Conservation (phyloP, 495 filamentous ascomycete species). For the Aspergillus incahuasiensis region DNA sequence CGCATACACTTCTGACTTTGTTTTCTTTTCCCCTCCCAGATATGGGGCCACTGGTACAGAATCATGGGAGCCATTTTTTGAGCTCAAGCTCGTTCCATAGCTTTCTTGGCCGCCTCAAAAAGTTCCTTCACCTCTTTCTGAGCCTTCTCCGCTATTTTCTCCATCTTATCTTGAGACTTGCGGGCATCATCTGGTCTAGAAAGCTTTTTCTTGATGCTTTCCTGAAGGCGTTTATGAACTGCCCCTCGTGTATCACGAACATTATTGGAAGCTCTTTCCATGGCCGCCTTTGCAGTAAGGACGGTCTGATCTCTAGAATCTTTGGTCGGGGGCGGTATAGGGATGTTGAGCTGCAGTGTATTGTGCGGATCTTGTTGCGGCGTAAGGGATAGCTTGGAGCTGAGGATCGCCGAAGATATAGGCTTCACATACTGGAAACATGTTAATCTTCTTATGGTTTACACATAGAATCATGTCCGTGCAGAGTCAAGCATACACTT, state of each 20-base stretch:
- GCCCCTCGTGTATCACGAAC: conserved; percentile 52
- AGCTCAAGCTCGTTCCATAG: conserved; percentile 45
- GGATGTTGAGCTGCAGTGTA: conserved; percentile 64
- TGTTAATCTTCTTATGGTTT: too few species aligned
- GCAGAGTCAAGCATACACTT: conserved; percentile 52
- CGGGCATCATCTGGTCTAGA: conserved; percentile 62
- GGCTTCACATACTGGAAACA: conserved; percentile 58
- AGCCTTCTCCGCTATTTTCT: conserved; percentile 68
- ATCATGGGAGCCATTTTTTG: too few species aligned
- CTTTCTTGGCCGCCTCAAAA: conserved; percentile 62
- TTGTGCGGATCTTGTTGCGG: conserved; percentile 67
- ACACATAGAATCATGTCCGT: too few species aligned
- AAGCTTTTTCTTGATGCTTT: conserved; percentile 50
- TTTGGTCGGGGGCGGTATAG: conserved; percentile 63
- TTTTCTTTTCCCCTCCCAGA: too few species aligned
- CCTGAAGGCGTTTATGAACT: conserved; percentile 63
- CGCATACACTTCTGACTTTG: neutral
- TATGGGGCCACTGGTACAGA: too few species aligned
- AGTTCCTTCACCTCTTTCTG: conserved; percentile 61
- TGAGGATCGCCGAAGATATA: conserved; percentile 64
- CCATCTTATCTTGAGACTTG: conserved; percentile 63
- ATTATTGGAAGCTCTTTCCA: conserved; percentile 50
- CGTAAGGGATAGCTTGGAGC: conserved; percentile 63
- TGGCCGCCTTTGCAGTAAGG: conserved; percentile 53
- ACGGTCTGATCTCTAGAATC: conserved; percentile 53